phyloP scores from a whole-genome alignment of 2,329 filamentous ascomycete species.

The Colletotrichum karsti region DNA sequence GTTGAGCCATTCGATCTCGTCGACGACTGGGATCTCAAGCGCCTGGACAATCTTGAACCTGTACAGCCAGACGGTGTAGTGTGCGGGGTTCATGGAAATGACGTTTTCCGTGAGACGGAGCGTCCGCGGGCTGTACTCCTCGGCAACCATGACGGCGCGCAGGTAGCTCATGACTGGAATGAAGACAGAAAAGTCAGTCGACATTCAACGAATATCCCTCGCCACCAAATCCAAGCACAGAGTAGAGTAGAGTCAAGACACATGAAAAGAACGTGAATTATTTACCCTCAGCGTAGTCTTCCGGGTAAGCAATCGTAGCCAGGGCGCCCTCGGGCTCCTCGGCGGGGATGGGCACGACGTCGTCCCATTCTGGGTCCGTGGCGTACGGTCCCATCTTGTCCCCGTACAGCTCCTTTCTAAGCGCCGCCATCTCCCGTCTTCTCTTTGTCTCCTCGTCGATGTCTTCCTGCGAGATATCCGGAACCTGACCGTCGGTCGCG shows the following conservation, averaged over 20 bases:
- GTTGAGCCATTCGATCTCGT: constrained; percentile 89
- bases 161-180: constrained; percentile 84
- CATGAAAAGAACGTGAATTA: constrained; percentile 25
- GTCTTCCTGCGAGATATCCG: constrained; percentile 46
- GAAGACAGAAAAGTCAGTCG: not conserved
- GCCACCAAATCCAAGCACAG: not conserved
- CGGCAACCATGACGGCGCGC: constrained; percentile 88
- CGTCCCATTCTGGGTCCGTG: constrained; percentile 81
- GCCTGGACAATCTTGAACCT: constrained; percentile 80
- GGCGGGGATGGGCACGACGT: constrained; percentile 83
- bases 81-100: constrained; percentile 92
- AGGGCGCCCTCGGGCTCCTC: constrained; percentile 86
- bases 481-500: constrained; percentile 25
- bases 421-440: constrained; percentile 58
- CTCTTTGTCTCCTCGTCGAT: constrained; percentile 55
- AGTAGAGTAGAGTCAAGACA: not conserved
- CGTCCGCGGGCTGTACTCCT: constrained; percentile 83
- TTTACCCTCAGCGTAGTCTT: constrained; percentile 84
- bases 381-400: constrained; percentile 61
- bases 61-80: constrained; percentile 99
- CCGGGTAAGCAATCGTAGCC: constrained; percentile 90
- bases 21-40: constrained; percentile 69
- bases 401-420: constrained; percentile 63
- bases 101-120: constrained; percentile 87
- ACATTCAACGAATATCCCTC: not conserved